Conservation (phyloP, 768 basidiomycete species). For the Tulasnella sp. region DNA sequence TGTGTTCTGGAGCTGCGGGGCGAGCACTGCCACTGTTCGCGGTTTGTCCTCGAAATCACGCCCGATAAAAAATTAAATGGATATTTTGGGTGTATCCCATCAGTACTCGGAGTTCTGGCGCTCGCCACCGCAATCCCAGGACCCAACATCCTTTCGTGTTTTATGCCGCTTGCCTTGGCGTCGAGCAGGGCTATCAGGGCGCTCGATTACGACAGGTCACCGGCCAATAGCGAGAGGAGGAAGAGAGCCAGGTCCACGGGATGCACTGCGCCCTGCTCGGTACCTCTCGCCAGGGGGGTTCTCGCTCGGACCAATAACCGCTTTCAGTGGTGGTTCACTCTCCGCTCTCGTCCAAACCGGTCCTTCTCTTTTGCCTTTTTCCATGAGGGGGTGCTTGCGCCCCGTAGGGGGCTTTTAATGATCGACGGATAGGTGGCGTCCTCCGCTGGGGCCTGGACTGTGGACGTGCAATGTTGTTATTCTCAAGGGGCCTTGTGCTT, state of each 20-base stretch:
- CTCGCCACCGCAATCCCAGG: background rate
- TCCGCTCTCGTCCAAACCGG: background rate
- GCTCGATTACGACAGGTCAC: background rate
- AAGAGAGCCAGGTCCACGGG: background rate
- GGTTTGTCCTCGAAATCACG: background rate
- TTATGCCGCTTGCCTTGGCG: background rate
- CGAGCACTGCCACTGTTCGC: conserved; percentile 6
- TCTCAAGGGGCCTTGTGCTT: no score
- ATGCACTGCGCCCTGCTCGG: background rate
- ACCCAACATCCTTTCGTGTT: background rate
- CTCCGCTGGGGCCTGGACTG: no score
- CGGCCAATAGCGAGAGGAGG: background rate
- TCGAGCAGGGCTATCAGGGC: background rate
- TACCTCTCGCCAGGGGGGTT: background rate
- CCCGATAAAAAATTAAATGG: background rate
- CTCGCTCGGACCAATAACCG: background rate
- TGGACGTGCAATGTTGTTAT: no score
- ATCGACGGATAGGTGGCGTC: background rate
- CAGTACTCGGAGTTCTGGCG: background rate
- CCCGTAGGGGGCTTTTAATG: background rate
- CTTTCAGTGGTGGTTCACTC: background rate
- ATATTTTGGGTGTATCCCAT: background rate
- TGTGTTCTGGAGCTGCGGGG: background rate
- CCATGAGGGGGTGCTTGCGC: no score
- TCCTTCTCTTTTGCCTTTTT: background rate